Percentiles rank a stretch among this genome's conserved stretches.
Evolutionary conservation across 1,284 basidiomycete species (phyloP).

Genomic region (Schizophyllum commune): DNA sequence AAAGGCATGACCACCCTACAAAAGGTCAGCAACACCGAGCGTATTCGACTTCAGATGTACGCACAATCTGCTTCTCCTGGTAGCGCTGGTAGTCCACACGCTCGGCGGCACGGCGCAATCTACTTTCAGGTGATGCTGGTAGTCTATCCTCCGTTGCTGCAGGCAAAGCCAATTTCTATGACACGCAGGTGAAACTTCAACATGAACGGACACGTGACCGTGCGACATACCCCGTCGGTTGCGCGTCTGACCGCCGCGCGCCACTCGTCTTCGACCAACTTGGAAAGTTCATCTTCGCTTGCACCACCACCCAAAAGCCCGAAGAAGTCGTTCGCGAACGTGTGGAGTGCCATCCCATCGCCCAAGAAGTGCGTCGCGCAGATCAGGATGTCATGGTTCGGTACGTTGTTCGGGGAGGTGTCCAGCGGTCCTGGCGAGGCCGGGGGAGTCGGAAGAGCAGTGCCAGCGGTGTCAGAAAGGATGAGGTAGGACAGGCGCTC

Average conservation of each 20-base stretch:
- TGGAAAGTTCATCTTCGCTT: constrained; percentile 34
- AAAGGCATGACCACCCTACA: constrained; percentile 62
- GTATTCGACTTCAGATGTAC: constrained; percentile 11
- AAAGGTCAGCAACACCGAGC: constrained; percentile 5
- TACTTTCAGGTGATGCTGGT: constrained; percentile 24
- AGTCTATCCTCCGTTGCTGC: constrained; percentile 46
- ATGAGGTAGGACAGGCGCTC: constrained; percentile 65
- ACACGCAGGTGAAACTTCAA: constrained; percentile 6
- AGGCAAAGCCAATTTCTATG: constrained; percentile 30
- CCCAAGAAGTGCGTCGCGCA: constrained; percentile 66
- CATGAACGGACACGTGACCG: not conserved
- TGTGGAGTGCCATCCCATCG: constrained; percentile 66
- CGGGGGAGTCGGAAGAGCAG: constrained; percentile 27
- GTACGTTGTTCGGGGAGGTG: not conserved
- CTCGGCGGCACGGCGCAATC: constrained; percentile 36
- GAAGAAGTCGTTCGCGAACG: constrained; percentile 69
- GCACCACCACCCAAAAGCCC: constrained; percentile 39
- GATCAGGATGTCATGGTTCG: constrained; percentile 49
- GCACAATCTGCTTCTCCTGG: constrained; percentile 44
- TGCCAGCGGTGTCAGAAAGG: not conserved
- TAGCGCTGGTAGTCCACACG: constrained; percentile 48
- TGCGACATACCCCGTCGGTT: constrained; percentile 16
- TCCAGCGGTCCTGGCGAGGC: constrained; percentile 21
- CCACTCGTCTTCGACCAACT: constrained; percentile 42
- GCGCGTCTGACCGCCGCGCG: constrained; percentile 13